phyloP scores from a whole-genome alignment of 1,284 basidiomycete species.

The Sphagnurus paluster region DNA sequence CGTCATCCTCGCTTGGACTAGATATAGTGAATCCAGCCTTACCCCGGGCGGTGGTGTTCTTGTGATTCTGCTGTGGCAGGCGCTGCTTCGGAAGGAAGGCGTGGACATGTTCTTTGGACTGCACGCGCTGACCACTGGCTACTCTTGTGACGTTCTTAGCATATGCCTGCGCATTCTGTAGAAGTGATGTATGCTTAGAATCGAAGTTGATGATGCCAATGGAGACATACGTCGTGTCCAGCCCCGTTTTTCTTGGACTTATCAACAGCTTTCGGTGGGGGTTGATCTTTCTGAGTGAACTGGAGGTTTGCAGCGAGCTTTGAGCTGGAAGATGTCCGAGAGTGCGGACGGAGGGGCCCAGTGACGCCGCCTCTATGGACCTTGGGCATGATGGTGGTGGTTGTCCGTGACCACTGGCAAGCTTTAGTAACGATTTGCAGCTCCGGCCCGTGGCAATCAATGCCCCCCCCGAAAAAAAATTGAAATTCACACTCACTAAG shows the following conservation, averaged over 20 bases:
- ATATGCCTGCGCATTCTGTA: slow-evolving; percentile 26
- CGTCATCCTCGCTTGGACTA: slow-evolving; percentile 53
- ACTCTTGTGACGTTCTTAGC: slow-evolving; percentile 41
- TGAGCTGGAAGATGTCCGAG: slow-evolving; percentile 60
- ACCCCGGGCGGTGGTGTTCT: slow-evolving; percentile 34
- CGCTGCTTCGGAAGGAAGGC: slow-evolving; percentile 31
- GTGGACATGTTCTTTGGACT: slow-evolving; percentile 49
- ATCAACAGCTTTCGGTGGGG: slow-evolving; percentile 42
- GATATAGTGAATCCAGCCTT: slow-evolving; percentile 63
- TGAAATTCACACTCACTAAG: slow-evolving; percentile 5
- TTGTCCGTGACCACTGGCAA: slow-evolving; percentile 13
- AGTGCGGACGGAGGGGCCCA: slow-evolving; percentile 55
- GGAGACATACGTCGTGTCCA: slow-evolving; percentile 20
- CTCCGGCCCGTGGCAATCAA: slow-evolving; percentile 17
- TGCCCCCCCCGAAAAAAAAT: slow-evolving; percentile 16
- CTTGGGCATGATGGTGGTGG: slow-evolving; percentile 43
- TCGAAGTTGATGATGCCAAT: slow-evolving; percentile 17
- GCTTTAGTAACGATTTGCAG: too few relatives aligned
- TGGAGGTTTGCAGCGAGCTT: slow-evolving; percentile 61
- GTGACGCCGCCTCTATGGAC: slow-evolving; percentile 40
- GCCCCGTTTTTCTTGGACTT: slow-evolving; percentile 50
- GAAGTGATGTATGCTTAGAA: slow-evolving; percentile 14
- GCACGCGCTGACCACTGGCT: slow-evolving; percentile 50
- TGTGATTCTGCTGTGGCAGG: slow-evolving; percentile 21
- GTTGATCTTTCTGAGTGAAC: slow-evolving; percentile 63